Conservation (phyloP, 768 basidiomycete species). For the Hericium alpestre region DNA sequence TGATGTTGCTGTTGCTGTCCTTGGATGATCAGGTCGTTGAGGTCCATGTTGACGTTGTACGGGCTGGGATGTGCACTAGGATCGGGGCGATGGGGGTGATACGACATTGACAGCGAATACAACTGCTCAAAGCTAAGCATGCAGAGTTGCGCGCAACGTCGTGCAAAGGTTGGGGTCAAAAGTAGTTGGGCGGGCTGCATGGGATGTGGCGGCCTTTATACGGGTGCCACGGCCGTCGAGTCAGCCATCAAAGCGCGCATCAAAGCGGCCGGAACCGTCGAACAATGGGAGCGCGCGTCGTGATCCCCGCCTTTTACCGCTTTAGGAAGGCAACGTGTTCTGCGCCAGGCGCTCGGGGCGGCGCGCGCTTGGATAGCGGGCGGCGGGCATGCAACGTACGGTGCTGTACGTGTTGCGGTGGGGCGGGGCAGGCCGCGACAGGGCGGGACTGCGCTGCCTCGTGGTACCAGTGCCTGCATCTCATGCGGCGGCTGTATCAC, state of each 20-base stretch:
- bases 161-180: too few species aligned
- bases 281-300: conserved; percentile 7
- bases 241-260: conserved; percentile 7
- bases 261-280: conserved; percentile 5
- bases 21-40: background rate
- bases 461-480: too few species aligned
- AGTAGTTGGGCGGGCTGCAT: background rate
- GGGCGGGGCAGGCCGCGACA: too few species aligned
- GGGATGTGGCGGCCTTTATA: conserved; percentile 1
- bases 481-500: too few species aligned
- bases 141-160: too few species aligned
- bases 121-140: too few species aligned
- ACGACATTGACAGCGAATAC: too few species aligned
- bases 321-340: background rate
- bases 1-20: conserved; percentile 5
- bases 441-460: too few species aligned
- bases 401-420: too few species aligned
- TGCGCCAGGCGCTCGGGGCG: background rate
- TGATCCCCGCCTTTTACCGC: conserved; percentile 1
- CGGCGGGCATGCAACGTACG: too few species aligned
- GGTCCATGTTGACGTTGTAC: background rate
- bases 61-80: background rate
- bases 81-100: too few species aligned
- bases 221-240: conserved; percentile 1
- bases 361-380: too few species aligned